Evolutionary conservation across 257 asterid genomes (phyloP).

Genomic region (Nicotiana noctiflora): DNA sequence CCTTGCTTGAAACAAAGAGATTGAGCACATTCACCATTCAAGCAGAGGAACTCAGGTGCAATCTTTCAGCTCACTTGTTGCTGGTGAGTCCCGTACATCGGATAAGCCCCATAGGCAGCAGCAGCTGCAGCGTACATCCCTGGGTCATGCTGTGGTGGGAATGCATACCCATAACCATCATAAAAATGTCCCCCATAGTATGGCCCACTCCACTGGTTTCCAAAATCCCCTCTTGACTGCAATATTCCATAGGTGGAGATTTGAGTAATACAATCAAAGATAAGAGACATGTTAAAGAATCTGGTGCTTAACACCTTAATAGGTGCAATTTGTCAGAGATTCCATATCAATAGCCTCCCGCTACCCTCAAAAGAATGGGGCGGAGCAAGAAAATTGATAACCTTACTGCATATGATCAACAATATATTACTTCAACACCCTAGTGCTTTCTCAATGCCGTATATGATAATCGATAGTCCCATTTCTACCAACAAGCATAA

Average conservation of each 20-base stretch:
- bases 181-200: constrained; percentile 78
- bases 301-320: not conserved
- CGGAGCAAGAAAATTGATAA: not conserved
- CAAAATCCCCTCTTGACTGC: constrained; percentile 63
- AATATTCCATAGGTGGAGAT: not conserved
- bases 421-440: not conserved
- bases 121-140: constrained; percentile 64
- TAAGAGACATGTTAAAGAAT: not conserved
- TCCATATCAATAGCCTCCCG: not conserved
- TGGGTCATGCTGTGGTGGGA: constrained; percentile 67
- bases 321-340: not conserved
- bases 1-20: constrained; percentile 24
- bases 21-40: constrained; percentile 14
- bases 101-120: constrained; percentile 75
- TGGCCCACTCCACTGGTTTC: constrained; percentile 75
- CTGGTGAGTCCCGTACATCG: constrained; percentile 76
- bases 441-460: not conserved
- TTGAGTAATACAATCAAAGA: not conserved
- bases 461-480: not conserved
- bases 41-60: not conserved
- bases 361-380: not conserved
- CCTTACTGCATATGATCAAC: not conserved
- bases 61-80: constrained; percentile 75
- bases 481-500: not conserved
- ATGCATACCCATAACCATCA: constrained; percentile 77